Evolutionary conservation across 2,329 filamentous ascomycete species (phyloP), one percentile per base, ranked within the genome.

Genomic region (Pseudogymnoascus verrucosus): DNA sequence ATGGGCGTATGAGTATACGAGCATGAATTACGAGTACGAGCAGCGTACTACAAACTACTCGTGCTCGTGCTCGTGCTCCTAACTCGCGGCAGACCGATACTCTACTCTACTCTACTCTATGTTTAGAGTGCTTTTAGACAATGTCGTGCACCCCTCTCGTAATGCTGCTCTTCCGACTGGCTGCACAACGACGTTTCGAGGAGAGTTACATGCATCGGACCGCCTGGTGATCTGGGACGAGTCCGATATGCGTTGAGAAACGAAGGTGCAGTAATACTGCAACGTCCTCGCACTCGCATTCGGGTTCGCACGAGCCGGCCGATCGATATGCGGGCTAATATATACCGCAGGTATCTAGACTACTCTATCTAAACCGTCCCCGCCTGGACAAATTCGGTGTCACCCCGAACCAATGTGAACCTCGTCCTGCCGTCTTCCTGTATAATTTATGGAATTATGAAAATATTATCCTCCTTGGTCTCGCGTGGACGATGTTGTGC

Each of bases 401-500:
- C 16, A 8, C 26, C 19, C 28, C 16, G n/a, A 21, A n/a, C n/a
- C 5, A 8, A 21, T 57, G 51, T 19, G 28, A 57, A 19, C 47
- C 14, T 31, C 28, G 28, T 57, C 10, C 21, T 7, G 21, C 21
- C 21, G 5, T 11, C 21, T 21, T 34, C 51, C 16, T 57, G 51
- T 34, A 57, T 57, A 57, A 57, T 57, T 57, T 57, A 57, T 57
- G 51, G 34, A 54, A 19, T 57, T 57, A 57, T 57, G 51, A 57
- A 54, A 57, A 34, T 34, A 12, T 34, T 34, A 57, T 57, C 51
- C 51, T 21, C n/a, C 3, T 16, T 28, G 12, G 3, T 7, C 47
- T 57, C 51, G 10, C 28, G n/a, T 57, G 51, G 28, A 21, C 16
- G 51, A 2, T 57, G n/a, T 14, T 34, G 28, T 34, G 16, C 51